phyloP scores from a whole-genome alignment of 768 basidiomycete genomes.

The Leccinum disarticulatum region DNA sequence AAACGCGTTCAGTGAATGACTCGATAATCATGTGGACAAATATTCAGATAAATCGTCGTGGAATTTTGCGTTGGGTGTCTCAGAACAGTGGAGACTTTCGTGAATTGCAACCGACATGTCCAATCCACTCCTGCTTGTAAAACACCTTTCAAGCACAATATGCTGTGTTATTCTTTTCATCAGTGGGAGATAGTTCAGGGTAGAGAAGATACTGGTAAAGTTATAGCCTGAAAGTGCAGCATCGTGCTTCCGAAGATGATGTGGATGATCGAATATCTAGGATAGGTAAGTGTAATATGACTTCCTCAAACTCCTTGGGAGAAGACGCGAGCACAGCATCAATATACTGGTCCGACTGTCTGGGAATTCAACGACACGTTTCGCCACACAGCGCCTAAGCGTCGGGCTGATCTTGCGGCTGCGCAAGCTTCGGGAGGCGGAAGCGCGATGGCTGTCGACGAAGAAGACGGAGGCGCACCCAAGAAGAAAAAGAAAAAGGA shows the following conservation, averaged over 20 bases:
- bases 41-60: background rate
- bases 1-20: background rate
- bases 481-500: constrained; percentile 84
- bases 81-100: background rate
- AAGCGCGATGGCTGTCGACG: constrained; percentile 33
- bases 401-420: constrained; percentile 64
- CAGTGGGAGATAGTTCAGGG: background rate
- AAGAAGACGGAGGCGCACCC: constrained; percentile 57
- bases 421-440: constrained; percentile 49
- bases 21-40: background rate
- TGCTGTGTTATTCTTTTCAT: background rate
- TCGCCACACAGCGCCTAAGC: background rate
- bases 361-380: background rate
- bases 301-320: too few relatives aligned
- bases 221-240: background rate
- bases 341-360: background rate
- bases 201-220: background rate
- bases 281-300: background rate
- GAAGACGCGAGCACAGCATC: background rate
- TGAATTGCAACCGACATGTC: background rate
- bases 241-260: background rate
- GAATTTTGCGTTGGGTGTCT: background rate
- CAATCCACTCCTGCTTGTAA: background rate
- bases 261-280: background rate
- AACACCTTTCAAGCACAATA: background rate